Evolutionary conservation across 495 filamentous ascomycete genomes (phyloP), one percentile per base, ranked within the genome.

Genomic region (Opeltia flavorubescens): DNA sequence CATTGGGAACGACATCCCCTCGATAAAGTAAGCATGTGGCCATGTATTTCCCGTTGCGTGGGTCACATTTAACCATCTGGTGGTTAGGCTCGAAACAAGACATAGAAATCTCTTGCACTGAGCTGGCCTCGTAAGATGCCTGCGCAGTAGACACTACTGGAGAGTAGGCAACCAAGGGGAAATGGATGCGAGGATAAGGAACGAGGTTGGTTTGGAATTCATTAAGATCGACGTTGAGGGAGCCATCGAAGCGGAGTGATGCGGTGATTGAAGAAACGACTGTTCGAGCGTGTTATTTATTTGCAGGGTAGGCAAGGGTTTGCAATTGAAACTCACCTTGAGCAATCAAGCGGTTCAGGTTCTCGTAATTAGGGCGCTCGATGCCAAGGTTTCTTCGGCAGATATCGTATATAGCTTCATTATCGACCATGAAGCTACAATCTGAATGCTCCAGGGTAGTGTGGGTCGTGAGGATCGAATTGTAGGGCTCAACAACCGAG

Each of bases 191-290:
- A 52, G 91, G 91, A 69, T 94, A 98, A 43, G 91, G 91, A 35
- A 98, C 91, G 62, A 98, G 68, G 71, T 98, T 98, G 67, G 91
- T 98, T 79, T 98, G 91, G 80, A 98, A 98, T 72, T 98, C 91
- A 71, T 94, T 94, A 35, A 98, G 75, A 69, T 98, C 91, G 70
- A 98, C 91, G 71, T 98, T 98, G 55, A 98, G 86, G 50, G 89
- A 94, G 54, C 91, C 91, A 62, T 98, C 91, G 69, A 98, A 98
- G 59, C 91, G 89, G 54, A 98, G 84, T 50, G 91, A 96, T 49
- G 91, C 89, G 50, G 91, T 98, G 68, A 98, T 96, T 49, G 91
- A 98, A 40, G 88, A 95, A 54, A 98, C 91, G 48, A 98, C 91
- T 81, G 49, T 15, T 43, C 13, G 33, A 25, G 4, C 18, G 42